These are phyloP conservation scores for Hypoxylon sp. DNA, from an alignment of 2,329 filamentous ascomycete genomes.

Conservation along the genomic window DNA sequence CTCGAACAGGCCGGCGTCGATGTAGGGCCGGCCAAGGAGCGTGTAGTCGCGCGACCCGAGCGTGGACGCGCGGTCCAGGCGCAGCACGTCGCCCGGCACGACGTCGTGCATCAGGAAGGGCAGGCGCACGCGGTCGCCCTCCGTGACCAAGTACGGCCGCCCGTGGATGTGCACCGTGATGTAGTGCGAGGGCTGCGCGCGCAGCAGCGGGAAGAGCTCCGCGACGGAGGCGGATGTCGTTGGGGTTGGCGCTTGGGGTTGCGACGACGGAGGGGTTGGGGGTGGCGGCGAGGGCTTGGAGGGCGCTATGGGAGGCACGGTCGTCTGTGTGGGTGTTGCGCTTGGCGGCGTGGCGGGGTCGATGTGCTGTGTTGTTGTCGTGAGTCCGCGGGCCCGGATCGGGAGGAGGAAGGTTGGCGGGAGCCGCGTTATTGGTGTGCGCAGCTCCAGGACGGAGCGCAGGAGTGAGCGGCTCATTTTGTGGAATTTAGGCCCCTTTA, in stretches of 20 bases:
- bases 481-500: background rate
- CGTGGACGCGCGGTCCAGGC: slow-evolving; percentile 85
- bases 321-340: slow-evolving; percentile 28
- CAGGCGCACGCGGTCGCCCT: slow-evolving; percentile 79
- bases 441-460: slow-evolving; percentile 72
- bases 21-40: slow-evolving; percentile 81
- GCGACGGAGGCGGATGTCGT: slow-evolving; percentile 62
- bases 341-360: slow-evolving; percentile 50
- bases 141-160: slow-evolving; percentile 81
- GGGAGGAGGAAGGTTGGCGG: slow-evolving; percentile 66
- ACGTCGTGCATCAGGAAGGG: slow-evolving; percentile 84
- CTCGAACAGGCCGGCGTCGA: slow-evolving; percentile 86
- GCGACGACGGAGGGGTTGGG: slow-evolving; percentile 8
- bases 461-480: slow-evolving; percentile 71
- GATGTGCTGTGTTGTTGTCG: slow-evolving; percentile 52
- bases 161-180: slow-evolving; percentile 84
- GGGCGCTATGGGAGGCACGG: slow-evolving; percentile 30
- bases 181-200: slow-evolving; percentile 81
- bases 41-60: slow-evolving; percentile 93
- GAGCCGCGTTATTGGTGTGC: slow-evolving; percentile 59
- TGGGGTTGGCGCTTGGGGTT: slow-evolving; percentile 50
- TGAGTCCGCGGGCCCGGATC: slow-evolving; percentile 55
- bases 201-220: slow-evolving; percentile 76
- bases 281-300: slow-evolving; percentile 25
- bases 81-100: slow-evolving; percentile 83